Evolutionary conservation across 495 filamentous ascomycete genomes (phyloP).

Genomic region (Margaritispora aquatica): DNA sequence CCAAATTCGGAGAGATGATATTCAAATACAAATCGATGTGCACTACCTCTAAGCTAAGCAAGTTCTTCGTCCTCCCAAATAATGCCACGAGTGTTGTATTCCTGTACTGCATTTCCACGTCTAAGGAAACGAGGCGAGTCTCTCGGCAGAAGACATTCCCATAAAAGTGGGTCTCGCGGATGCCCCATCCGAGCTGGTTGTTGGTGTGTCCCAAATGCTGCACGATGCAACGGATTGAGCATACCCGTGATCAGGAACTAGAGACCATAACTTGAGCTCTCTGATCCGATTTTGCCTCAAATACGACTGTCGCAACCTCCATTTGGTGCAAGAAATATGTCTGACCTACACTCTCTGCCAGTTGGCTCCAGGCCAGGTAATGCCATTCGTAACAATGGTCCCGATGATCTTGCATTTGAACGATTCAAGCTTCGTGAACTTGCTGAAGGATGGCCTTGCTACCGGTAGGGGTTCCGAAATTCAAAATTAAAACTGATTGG

Average conservation of each 20-base stretch:
- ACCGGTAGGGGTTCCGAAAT: slow-evolving; percentile 31
- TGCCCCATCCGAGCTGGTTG: neutral
- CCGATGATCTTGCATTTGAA: slow-evolving; percentile 37
- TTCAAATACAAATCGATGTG: too few relatives aligned
- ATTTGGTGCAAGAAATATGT: neutral
- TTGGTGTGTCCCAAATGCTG: too few relatives aligned
- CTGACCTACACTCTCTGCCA: neutral
- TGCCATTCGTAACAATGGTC: slow-evolving; percentile 47
- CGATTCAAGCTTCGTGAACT: slow-evolving; percentile 52
- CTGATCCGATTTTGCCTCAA: too few relatives aligned
- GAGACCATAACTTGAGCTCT: too few relatives aligned
- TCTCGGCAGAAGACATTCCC: neutral
- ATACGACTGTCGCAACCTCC: too few relatives aligned
- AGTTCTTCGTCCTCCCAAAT: too few relatives aligned
- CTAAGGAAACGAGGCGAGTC: neutral
- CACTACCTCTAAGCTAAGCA: too few relatives aligned
- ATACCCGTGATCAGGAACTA: too few relatives aligned
- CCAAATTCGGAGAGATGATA: neutral
- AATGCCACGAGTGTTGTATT: too few relatives aligned
- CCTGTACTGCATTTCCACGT: too few relatives aligned
- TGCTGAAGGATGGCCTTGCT: slow-evolving; percentile 61
- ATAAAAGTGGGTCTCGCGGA: neutral
- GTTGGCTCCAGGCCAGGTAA: neutral
- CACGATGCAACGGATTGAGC: too few relatives aligned
- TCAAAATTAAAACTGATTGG: neutral